Base-by-base conservation (phyloP, 495 filamentous ascomycete genomes). In the Friedmanniomyces simplex region DNA sequence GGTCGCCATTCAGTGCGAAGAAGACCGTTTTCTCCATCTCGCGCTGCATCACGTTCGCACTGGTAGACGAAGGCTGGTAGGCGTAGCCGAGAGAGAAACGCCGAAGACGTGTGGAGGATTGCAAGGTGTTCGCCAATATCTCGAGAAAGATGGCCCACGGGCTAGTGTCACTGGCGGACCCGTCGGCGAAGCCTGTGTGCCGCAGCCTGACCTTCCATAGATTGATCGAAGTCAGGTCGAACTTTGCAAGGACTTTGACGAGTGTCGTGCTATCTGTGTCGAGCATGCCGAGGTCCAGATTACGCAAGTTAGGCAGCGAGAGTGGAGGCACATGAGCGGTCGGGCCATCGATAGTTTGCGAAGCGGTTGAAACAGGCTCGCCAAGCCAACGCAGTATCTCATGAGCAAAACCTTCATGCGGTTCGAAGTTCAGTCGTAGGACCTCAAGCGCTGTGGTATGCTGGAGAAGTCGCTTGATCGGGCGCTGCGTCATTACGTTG, bases 371-470 rank as follows among this genome's bases (percentile, higher is more conserved):
- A 20, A 25, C 24, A 43, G 16, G 20, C 24, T 16, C 28, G 59
- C 7, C 24, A 1, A 61, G 49, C 59, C 59, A 61, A 4, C 26
- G 1, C 25, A 61, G 20, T 1, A 61, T 12, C 34, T 25, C 10
- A 18, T 51, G 7, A 2, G 10, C 37, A 28, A 21, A 11, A 7
- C 1, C 18, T 4, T 51, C 25, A 14, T 36, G 21, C 1, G 24
- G 21, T 28, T 24, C 26, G 49, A 61, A 61, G 54, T 61, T 61
- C 10, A 61, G 14, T 11, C 59, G 45, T 16, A 61, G 54, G 16
- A 14, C 39, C 25, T 56, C 47, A 12, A 61, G 47, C 1, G 10
- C 13, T 36, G 7, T 24, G 10, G 47, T 46, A 8, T 57, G 45
- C 18, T 39, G 46, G 18, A 61, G 21, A 8, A 57, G 45, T 1